phyloP scores from a whole-genome alignment of 2,329 filamentous ascomycete genomes.

The Pseudogymnoascus sp. region DNA sequence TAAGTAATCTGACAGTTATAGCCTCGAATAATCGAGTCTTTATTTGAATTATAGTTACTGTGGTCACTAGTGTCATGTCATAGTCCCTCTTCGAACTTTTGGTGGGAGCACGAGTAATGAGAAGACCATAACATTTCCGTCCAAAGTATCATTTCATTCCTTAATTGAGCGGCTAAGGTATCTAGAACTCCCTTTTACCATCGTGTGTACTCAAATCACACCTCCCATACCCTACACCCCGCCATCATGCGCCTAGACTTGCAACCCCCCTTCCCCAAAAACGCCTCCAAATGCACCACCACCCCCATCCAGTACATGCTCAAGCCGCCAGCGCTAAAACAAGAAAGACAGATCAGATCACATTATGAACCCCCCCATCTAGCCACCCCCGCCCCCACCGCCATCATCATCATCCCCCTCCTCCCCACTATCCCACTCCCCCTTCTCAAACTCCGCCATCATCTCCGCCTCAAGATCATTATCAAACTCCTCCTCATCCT shows the following conservation, averaged over 20 bases:
- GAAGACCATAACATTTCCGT: not conserved
- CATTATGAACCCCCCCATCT: not conserved
- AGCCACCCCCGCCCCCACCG: not conserved
- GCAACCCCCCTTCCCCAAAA: not conserved
- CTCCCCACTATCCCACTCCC: conserved; percentile 26
- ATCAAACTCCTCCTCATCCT: conserved; percentile 40
- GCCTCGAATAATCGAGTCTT: not conserved
- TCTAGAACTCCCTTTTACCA: not conserved
- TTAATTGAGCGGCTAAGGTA: not conserved
- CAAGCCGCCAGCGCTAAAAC: not conserved
- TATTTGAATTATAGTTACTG: not conserved
- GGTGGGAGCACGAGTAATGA: not conserved
- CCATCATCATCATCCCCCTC: not conserved
- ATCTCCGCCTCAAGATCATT: conserved; percentile 52
- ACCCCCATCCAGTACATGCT: not conserved
- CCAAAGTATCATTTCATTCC: not conserved
- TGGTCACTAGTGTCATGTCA: not conserved
- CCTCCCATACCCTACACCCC: not conserved
- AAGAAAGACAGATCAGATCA: not conserved
- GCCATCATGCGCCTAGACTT: not conserved
- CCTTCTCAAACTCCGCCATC: conserved; percentile 37
- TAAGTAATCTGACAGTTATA: not conserved
- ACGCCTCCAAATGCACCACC: not conserved
- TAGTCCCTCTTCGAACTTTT: not conserved
- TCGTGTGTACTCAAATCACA: not conserved